Conservation (phyloP, 345 rosid species). For the Hypericum androsaemum region DNA sequence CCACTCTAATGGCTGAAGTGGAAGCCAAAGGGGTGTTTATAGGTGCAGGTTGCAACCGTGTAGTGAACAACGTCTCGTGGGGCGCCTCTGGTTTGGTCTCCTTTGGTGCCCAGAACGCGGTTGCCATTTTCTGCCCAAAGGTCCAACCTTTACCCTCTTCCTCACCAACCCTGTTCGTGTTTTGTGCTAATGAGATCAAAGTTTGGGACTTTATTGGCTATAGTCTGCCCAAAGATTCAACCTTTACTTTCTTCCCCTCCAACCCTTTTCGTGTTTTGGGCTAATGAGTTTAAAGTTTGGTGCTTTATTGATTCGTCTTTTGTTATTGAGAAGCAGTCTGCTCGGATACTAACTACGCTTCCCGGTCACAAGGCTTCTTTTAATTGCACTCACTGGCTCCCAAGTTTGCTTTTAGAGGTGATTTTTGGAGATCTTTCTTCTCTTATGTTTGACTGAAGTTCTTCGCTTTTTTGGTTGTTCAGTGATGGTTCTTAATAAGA, state of each 20-base stretch:
- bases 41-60: slow-evolving; percentile 89
- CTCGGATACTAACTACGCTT: slow-evolving; percentile 78
- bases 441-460: too few species aligned
- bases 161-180: not conserved
- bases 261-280: not conserved
- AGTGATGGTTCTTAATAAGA: not conserved
- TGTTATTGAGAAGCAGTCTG: slow-evolving; percentile 28
- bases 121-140: slow-evolving; percentile 69
- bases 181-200: not conserved
- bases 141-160: slow-evolving; percentile 17
- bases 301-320: not conserved
- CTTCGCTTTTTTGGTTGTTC: not conserved
- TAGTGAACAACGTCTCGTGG: slow-evolving; percentile 87
- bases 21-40: slow-evolving; percentile 57
- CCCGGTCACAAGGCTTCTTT: slow-evolving; percentile 77
- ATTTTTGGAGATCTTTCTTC: not conserved
- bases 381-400: slow-evolving; percentile 89
- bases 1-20: slow-evolving; percentile 2
- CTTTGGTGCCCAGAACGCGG: slow-evolving; percentile 80
- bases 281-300: not conserved
- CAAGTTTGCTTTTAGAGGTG: slow-evolving; percentile 76
- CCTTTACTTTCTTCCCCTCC: not conserved
- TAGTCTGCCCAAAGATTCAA: slow-evolving; percentile 67
- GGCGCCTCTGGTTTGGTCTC: slow-evolving; percentile 70
- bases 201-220: slow-evolving; percentile 12